Percentiles rank a stretch among this genome's conserved stretches.
These are phyloP conservation scores for Nicotiana obtusifolia DNA, from an alignment of 257 asterid genomes.

Conservation along the genomic window DNA sequence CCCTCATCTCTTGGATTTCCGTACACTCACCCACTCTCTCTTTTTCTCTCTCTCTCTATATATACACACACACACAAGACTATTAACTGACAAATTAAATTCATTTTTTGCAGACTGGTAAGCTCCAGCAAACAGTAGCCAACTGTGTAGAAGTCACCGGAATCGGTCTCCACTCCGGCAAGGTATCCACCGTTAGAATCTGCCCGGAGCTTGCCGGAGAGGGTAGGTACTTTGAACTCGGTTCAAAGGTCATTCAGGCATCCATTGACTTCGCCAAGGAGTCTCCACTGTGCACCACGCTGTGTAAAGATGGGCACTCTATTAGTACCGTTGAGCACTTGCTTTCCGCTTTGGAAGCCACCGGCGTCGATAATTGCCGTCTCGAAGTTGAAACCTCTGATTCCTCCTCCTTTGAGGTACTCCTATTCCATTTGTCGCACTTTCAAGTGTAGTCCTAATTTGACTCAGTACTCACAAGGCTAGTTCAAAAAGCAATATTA, in stretches of 20 bases:
- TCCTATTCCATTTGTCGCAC: neutral
- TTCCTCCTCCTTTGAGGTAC: constrained; percentile 61
- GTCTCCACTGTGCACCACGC: constrained; percentile 70
- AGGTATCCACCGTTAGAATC: constrained; percentile 50
- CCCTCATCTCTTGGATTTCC: constrained; percentile 64
- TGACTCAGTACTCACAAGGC: too few species aligned
- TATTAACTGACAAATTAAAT: neutral
- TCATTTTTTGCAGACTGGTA: constrained; percentile 51
- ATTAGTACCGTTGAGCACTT: constrained; percentile 80
- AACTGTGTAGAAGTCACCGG: constrained; percentile 60
- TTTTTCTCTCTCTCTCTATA: neutral
- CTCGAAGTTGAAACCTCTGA: constrained; percentile 51
- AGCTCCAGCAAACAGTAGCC: constrained; percentile 71
- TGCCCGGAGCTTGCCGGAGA: constrained; percentile 56
- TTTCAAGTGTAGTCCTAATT: too few species aligned
- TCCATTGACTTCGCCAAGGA: constrained; percentile 51
- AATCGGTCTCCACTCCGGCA: constrained; percentile 80
- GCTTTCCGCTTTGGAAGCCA: constrained; percentile 89
- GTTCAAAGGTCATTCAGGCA: constrained; percentile 54
- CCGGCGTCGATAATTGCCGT: constrained; percentile 79
- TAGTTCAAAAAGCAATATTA: too few species aligned
- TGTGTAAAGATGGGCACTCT: constrained; percentile 55
- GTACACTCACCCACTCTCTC: constrained; percentile 18
- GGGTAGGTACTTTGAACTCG: constrained; percentile 64
- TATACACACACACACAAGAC: neutral